Percentiles rank a stretch among this genome's conserved stretches.
Conservation (phyloP, 305 asterid genomes). For the Lippia alba region DNA sequence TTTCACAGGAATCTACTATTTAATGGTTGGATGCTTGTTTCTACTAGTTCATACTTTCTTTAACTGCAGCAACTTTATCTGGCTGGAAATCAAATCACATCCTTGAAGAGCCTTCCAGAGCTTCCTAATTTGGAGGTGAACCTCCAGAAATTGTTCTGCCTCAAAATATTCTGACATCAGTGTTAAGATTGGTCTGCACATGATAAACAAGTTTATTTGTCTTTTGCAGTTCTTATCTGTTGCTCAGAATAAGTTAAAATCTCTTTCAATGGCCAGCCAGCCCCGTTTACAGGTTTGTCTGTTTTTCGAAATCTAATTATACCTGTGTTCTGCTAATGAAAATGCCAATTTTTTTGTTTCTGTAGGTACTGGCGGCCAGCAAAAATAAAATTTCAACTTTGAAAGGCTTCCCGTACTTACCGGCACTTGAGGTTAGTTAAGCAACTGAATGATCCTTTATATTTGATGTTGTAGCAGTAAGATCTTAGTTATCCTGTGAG, state of each 20-base stretch:
- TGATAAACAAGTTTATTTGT: conserved; percentile 27
- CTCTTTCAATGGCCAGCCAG: conserved; percentile 97
- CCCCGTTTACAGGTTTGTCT: conserved; percentile 93
- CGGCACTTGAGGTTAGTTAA: conserved; percentile 91
- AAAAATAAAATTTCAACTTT: conserved; percentile 93
- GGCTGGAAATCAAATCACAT: conserved; percentile 97
- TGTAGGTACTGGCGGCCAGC: conserved; percentile 97
- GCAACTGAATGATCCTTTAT: conserved; percentile 9
- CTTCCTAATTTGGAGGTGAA: conserved; percentile 98
- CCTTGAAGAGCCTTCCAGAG: conserved; percentile 95
- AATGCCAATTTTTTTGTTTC: conserved; percentile 25
- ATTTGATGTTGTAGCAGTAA: conserved; percentile 5
- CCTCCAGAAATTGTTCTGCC: conserved; percentile 30
- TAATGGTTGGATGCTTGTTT: conserved; percentile 23
- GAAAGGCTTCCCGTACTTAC: conserved; percentile 96
- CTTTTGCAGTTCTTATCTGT: conserved; percentile 89
- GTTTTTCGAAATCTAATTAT: conserved; percentile 32
- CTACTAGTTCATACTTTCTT: conserved; percentile 29
- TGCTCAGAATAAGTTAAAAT: conserved; percentile 96
- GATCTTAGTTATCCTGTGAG: conserved; percentile 1
- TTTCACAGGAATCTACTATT: conserved; percentile 25
- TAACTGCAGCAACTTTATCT: conserved; percentile 94
- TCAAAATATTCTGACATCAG: conserved; percentile 25
- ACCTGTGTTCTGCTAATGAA: conserved; percentile 23
- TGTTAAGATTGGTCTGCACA: conserved; percentile 20